Percentiles rank a stretch among this genome's conserved stretches.
These are phyloP conservation scores for Raphanus hybrid DNA, from an alignment of 441 rosid genomes.

Conservation along the genomic window DNA sequence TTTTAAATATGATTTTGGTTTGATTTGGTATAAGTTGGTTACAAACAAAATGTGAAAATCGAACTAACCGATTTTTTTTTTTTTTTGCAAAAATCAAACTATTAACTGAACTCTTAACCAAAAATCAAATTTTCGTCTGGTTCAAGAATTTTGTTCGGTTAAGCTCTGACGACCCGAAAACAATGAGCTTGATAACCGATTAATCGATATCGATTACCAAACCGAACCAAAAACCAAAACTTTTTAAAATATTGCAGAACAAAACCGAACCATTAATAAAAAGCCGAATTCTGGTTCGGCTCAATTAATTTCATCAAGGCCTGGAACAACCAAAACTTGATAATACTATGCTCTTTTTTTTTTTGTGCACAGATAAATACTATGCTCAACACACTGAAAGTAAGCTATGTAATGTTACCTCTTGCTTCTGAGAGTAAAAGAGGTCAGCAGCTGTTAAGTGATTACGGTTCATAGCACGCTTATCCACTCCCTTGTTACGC, in stretches of 20 bases:
- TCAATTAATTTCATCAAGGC: not conserved
- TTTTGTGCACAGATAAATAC: not conserved
- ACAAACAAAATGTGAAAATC: too few relatives aligned
- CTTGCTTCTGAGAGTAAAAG: slow-evolving; percentile 31
- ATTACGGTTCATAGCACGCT: slow-evolving; percentile 38
- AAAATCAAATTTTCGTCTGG: too few relatives aligned
- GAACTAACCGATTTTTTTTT: too few relatives aligned
- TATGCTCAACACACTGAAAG: not conserved
- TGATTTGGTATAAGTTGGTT: too few relatives aligned
- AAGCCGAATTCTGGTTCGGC: not conserved
- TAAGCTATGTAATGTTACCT: slow-evolving; percentile 31
- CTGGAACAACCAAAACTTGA: not conserved
- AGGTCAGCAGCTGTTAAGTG: slow-evolving; percentile 41
- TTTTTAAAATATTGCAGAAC: not conserved
- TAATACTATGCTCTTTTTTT: too few relatives aligned
- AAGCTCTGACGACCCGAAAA: too few relatives aligned
- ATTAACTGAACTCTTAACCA: too few relatives aligned
- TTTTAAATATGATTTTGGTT: too few relatives aligned
- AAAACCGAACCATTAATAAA: not conserved
- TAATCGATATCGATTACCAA: not conserved
- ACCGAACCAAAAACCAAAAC: not conserved
- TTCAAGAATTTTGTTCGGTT: too few relatives aligned
- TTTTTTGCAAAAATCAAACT: too few relatives aligned
- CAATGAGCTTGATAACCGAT: too few relatives aligned
- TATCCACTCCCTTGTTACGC: slow-evolving; percentile 34